Conservation (phyloP, 345 rosid genomes). For the Citrus australasica region DNA sequence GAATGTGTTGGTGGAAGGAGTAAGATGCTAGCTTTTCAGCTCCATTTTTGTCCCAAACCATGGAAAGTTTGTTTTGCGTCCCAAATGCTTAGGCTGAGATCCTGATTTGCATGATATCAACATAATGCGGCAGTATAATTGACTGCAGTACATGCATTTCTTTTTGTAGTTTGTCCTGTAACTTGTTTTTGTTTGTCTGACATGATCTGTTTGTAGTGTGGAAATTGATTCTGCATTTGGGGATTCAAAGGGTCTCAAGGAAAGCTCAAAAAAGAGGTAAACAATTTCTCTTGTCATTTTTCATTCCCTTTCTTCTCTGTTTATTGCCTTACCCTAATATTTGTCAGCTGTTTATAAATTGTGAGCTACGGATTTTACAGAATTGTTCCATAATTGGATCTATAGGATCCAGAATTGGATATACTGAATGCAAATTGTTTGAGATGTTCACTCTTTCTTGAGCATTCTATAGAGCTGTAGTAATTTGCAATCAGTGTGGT, state of each 20-base stretch:
- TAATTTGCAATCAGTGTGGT: not conserved
- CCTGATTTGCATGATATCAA: not conserved
- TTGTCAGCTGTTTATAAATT: not conserved
- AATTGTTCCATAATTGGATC: constrained; percentile 1
- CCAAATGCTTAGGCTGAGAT: not conserved
- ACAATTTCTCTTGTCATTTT: not conserved
- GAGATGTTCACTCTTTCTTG: not conserved
- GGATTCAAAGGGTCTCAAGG: constrained; percentile 68
- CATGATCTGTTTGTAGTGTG: constrained; percentile 35
- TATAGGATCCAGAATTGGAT: not conserved
- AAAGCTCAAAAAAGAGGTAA: constrained; percentile 82
- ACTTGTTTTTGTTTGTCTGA: not conserved
- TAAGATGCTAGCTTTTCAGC: not conserved
- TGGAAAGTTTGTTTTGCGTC: not conserved
- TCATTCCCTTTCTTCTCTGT: not conserved
- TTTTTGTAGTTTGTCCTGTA: constrained; percentile 3
- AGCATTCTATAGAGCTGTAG: not conserved
- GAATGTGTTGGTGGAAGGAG: not conserved
- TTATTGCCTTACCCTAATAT: not conserved
- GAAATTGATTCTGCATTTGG: constrained; percentile 69
- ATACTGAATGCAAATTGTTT: not conserved
- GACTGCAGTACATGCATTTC: not conserved
- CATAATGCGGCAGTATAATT: not conserved
- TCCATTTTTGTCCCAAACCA: not conserved
- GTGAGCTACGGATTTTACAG: not conserved